Evolutionary conservation across 768 basidiomycete genomes (phyloP).

Genomic region (Naganishia vishniacii): DNA sequence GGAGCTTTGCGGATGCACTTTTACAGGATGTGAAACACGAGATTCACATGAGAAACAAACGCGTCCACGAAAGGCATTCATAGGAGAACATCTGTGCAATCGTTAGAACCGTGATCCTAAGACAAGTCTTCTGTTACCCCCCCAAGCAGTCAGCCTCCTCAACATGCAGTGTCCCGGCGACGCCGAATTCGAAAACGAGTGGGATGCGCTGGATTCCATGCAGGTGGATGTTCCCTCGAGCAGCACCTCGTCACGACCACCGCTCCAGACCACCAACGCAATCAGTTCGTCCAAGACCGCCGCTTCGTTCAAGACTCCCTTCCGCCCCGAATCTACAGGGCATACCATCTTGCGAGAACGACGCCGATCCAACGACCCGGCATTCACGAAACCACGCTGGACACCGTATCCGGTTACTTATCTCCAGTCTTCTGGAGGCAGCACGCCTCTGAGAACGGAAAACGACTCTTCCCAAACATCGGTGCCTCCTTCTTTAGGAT

Average conservation of each 20-base stretch:
- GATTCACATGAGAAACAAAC: background rate
- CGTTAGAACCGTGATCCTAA: too few species aligned
- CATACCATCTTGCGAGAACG: constrained; percentile 3
- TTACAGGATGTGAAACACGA: too few species aligned
- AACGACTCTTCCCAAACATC: background rate
- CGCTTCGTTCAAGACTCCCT: background rate
- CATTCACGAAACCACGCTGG: constrained; percentile 2
- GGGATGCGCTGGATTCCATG: background rate
- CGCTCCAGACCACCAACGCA: background rate
- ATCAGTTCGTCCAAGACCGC: background rate
- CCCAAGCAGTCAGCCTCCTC: too few species aligned
- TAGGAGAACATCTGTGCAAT: too few species aligned
- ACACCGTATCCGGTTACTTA: constrained; percentile 3
- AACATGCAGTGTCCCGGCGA: background rate
- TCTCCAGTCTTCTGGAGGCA: background rate
- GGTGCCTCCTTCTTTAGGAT: background rate
- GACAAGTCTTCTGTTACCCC: too few species aligned
- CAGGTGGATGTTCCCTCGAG: background rate
- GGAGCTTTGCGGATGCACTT: too few species aligned
- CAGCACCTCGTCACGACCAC: too few species aligned
- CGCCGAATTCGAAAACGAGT: constrained; percentile 6
- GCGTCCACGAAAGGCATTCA: background rate
- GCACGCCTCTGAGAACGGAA: constrained; percentile 1
- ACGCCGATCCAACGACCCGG: constrained; percentile 1
- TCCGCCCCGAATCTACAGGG: background rate